phyloP scores from a whole-genome alignment of 2,329 filamentous ascomycete species.

The Hymenotorrendiella dingleyae region DNA sequence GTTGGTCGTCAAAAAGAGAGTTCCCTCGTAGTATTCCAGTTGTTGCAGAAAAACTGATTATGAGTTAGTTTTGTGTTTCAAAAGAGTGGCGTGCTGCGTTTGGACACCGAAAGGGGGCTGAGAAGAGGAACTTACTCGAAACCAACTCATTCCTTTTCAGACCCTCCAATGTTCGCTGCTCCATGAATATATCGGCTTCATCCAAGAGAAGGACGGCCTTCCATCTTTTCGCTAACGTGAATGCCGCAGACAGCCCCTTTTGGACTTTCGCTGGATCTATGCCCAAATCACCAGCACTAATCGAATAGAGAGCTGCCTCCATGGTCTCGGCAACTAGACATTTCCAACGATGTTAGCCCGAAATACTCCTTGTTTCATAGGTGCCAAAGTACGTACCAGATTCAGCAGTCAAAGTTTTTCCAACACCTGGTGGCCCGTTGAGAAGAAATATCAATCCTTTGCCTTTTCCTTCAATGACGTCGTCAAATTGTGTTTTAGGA shows the following conservation, averaged over 20 bases:
- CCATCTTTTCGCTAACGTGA: constrained; percentile 64
- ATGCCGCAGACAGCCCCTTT: constrained; percentile 58
- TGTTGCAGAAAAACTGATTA: constrained; percentile 39
- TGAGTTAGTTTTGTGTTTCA: too few species aligned
- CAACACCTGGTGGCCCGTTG: constrained; percentile 8
- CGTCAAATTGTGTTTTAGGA: constrained; percentile 16
- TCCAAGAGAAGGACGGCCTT: constrained; percentile 44
- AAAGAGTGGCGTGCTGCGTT: not conserved
- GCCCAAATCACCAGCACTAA: constrained; percentile 19
- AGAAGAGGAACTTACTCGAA: constrained; percentile 11
- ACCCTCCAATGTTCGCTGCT: constrained; percentile 24
- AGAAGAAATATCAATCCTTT: not conserved
- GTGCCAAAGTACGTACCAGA: not conserved
- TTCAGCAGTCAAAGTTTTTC: constrained; percentile 10
- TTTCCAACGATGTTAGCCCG: too few species aligned
- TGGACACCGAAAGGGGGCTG: not conserved
- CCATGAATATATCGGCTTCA: constrained; percentile 44
- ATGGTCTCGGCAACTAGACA: constrained; percentile 28
- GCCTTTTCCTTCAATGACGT: constrained; percentile 25
- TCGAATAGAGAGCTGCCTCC: constrained; percentile 26
- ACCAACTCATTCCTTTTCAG: constrained; percentile 30
- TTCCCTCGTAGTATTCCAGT: constrained; percentile 17
- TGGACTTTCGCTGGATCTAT: constrained; percentile 16
- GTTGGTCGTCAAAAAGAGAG: constrained; percentile 41
- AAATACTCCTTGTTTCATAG: not conserved